phyloP scores from a whole-genome alignment of 2,329 filamentous ascomycete species.

The Aureobasidium namibiae region DNA sequence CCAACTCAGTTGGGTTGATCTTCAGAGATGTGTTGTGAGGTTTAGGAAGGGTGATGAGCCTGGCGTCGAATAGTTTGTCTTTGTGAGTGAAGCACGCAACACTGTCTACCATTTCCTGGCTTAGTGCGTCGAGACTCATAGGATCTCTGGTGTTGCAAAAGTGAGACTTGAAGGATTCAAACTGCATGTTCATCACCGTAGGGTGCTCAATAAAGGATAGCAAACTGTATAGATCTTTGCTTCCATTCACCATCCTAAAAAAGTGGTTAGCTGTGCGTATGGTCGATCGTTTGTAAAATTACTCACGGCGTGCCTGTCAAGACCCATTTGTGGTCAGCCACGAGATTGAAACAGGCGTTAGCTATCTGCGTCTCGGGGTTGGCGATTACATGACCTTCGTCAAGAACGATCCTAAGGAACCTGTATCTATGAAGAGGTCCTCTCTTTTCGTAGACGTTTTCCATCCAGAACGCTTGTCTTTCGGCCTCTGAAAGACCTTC shows the following conservation, averaged over 20 bases:
- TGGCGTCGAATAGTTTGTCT: conserved; percentile 44
- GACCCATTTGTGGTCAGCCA: conserved; percentile 33
- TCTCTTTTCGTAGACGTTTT: conserved; percentile 24
- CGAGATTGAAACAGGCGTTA: conserved; percentile 37
- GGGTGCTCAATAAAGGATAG: conserved; percentile 34
- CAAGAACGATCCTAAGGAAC: conserved; percentile 47
- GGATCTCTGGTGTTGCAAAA: not conserved
- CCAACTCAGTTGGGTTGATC: conserved; percentile 44
- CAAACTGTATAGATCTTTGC: conserved; percentile 30
- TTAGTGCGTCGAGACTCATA: not conserved
- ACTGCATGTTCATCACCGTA: not conserved
- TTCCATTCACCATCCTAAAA: conserved; percentile 24
- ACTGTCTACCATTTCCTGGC: conserved; percentile 23
- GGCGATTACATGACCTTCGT: conserved; percentile 51
- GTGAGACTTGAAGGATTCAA: not conserved
- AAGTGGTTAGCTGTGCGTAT: not conserved
- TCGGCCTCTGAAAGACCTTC: conserved; percentile 16
- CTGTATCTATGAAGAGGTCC: conserved; percentile 32
- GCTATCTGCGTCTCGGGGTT: conserved; percentile 36
- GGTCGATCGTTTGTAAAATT: not conserved
- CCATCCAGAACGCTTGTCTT: conserved; percentile 33
- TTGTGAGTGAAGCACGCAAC: conserved; percentile 50
- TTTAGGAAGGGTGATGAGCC: conserved; percentile 47
- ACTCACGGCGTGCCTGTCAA: conserved; percentile 33
- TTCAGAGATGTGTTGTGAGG: conserved; percentile 36